Conservation (phyloP, 1,139 yeast genomes). For the Candida anutae region DNA sequence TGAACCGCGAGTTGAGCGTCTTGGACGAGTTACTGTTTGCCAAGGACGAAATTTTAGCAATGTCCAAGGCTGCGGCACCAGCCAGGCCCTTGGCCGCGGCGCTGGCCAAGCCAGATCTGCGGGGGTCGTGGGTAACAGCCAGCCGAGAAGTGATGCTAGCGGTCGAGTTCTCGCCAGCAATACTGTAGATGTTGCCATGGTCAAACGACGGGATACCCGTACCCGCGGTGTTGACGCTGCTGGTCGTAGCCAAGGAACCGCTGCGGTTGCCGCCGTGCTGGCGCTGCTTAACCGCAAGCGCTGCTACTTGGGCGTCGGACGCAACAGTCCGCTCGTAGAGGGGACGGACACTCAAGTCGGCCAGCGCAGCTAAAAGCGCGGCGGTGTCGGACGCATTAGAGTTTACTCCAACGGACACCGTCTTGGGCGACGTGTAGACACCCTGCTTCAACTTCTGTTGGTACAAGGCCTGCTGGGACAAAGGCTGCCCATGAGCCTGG, state of each 20-base stretch:
- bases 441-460: constrained; percentile 75
- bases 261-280: constrained; percentile 37
- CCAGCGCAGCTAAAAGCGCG: constrained; percentile 62
- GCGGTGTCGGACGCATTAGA: constrained; percentile 68
- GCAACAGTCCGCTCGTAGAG: constrained; percentile 56
- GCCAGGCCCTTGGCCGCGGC: constrained; percentile 10
- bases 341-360: constrained; percentile 57
- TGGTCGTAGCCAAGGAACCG: constrained; percentile 30
- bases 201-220: constrained; percentile 35
- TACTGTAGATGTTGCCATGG: constrained; percentile 23
- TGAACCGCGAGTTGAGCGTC: constrained; percentile 35
- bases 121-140: constrained; percentile 35
- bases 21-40: constrained; percentile 38
- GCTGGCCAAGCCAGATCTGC: constrained; percentile 38
- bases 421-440: constrained; percentile 62
- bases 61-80: constrained; percentile 22
- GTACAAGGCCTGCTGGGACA: constrained; percentile 68
- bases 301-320: constrained; percentile 61
- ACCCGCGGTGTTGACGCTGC: constrained; percentile 8
- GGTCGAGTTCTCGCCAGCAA: constrained; percentile 38
- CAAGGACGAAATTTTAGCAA: constrained; percentile 32
- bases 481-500: constrained; percentile 61
- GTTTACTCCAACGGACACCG: constrained; percentile 62
- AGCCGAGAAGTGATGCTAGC: constrained; percentile 41
- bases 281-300: constrained; percentile 45